Conservation (phyloP, 2,329 filamentous ascomycete genomes). For the Pseudogymnoascus sp. region DNA sequence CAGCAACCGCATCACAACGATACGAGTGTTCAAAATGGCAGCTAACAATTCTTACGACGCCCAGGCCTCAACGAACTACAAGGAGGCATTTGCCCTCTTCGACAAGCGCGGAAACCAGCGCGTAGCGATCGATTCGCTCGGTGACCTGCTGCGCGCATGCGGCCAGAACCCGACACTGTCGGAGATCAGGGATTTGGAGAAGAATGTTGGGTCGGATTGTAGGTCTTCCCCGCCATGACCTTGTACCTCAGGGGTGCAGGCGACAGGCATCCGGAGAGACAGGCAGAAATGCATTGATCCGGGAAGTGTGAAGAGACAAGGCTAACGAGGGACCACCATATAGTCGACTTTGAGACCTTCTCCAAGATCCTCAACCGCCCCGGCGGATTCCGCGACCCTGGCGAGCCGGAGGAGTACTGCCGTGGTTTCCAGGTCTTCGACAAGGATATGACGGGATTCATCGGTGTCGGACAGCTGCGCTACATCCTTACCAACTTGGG, state of each 20-base stretch:
- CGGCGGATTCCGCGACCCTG: conserved; percentile 94
- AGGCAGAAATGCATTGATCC: not conserved
- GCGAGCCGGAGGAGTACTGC: conserved; percentile 96
- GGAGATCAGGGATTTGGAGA: conserved; percentile 89
- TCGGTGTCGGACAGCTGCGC: conserved; percentile 93
- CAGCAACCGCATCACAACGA: not conserved
- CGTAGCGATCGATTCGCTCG: conserved; percentile 76
- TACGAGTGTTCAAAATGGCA: conserved; percentile 15
- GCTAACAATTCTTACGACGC: conserved; percentile 25
- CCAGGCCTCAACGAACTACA: conserved; percentile 92
- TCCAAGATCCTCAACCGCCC: conserved; percentile 94
- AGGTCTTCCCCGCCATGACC: conserved; percentile 36
- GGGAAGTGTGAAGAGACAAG: not conserved
- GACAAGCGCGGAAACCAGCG: conserved; percentile 98
- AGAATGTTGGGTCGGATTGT: conserved; percentile 86
- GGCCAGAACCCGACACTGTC: conserved; percentile 94
- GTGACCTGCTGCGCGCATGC: conserved; percentile 90
- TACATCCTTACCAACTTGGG: conserved; percentile 97
- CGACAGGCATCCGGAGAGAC: not conserved
- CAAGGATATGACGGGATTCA: conserved; percentile 97
- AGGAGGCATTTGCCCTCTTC: conserved; percentile 99
- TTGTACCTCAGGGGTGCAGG: not conserved
- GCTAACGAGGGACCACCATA: not conserved
- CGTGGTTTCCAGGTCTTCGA: conserved; percentile 99
- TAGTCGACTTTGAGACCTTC: conserved; percentile 98